phyloP scores from a whole-genome alignment of 2,329 filamentous ascomycete species.

The Calonectria hawksworthii region DNA sequence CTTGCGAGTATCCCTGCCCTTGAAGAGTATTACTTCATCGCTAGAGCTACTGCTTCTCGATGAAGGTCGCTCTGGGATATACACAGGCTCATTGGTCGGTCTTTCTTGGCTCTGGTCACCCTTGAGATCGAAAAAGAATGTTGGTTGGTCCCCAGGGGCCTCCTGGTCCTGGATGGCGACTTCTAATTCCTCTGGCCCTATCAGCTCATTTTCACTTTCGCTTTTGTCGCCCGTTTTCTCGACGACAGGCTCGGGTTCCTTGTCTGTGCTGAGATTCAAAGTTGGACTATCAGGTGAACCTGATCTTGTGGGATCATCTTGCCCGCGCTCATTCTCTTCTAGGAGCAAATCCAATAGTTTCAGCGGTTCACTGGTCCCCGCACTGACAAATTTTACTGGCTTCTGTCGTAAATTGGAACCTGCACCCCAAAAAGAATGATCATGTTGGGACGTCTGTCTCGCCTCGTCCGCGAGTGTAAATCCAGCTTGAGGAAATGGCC shows the following conservation, averaged over 20 bases:
- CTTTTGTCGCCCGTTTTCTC: neutral
- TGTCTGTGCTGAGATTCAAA: neutral
- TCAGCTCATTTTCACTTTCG: conserved; percentile 14
- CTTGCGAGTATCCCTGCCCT: conserved; percentile 61
- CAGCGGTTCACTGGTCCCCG: conserved; percentile 65
- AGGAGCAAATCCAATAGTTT: conserved; percentile 53
- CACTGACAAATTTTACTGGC: conserved; percentile 67
- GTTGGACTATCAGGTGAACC: neutral
- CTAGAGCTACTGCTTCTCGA: conserved; percentile 63
- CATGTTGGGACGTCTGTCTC: conserved; percentile 62
- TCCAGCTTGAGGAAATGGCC: conserved; percentile 29
- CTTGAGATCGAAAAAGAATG: conserved; percentile 56
- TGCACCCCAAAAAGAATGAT: conserved; percentile 55
- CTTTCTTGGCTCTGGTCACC: conserved; percentile 41
- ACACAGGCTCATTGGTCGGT: neutral
- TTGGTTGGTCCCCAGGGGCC: conserved; percentile 16
- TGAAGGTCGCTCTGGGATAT: conserved; percentile 35
- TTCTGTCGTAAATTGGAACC: conserved; percentile 61
- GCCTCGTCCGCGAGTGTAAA: conserved; percentile 62
- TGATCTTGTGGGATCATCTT: neutral
- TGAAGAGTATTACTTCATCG: conserved; percentile 78
- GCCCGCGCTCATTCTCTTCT: conserved; percentile 22
- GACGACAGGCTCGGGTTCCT: neutral
- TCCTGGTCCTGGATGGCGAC: conserved; percentile 27
- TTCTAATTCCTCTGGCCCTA: conserved; percentile 42